Evolutionary conservation across 140 eudicot species (phyloP).

Genomic region (Stevia rebaudiana): DNA sequence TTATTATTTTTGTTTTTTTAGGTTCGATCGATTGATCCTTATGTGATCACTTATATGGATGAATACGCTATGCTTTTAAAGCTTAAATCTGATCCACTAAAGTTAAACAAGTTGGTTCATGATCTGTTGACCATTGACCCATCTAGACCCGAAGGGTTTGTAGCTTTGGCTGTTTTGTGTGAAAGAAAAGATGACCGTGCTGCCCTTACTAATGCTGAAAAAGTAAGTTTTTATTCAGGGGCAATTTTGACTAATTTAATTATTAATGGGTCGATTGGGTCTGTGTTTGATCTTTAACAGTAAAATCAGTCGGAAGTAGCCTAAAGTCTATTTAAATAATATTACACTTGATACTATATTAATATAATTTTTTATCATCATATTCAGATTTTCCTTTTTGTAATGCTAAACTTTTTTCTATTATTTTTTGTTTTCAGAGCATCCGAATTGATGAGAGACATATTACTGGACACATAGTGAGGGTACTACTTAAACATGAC

Average conservation of each 20-base stretch:
- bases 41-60: constrained; percentile 85
- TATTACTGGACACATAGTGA: constrained; percentile 79
- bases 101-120: constrained; percentile 82
- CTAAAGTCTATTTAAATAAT: background rate
- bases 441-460: constrained; percentile 92
- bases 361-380: background rate
- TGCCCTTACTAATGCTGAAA: constrained; percentile 79
- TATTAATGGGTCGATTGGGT: background rate
- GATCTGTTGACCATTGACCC: constrained; percentile 78
- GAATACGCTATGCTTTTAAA: constrained; percentile 98
- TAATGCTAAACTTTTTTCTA: constrained; percentile 18
- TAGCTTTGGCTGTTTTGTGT: constrained; percentile 84
- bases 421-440: constrained; percentile 52
- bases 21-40: constrained; percentile 92
- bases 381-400: background rate
- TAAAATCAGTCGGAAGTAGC: background rate
- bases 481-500: constrained; percentile 37
- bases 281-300: background rate
- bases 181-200: constrained; percentile 96
- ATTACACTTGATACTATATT: background rate
- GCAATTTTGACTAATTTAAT: background rate
- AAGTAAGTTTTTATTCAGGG: constrained; percentile 35
- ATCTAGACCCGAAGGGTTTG: constrained; percentile 92
- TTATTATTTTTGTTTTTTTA: constrained; percentile 25
- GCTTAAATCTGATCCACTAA: constrained; percentile 65